A percentile compares a stretch with the other conserved stretches of the same genome.
Conservation (phyloP, 2,329 filamentous ascomycete species). For the Talaromyces sp. region DNA sequence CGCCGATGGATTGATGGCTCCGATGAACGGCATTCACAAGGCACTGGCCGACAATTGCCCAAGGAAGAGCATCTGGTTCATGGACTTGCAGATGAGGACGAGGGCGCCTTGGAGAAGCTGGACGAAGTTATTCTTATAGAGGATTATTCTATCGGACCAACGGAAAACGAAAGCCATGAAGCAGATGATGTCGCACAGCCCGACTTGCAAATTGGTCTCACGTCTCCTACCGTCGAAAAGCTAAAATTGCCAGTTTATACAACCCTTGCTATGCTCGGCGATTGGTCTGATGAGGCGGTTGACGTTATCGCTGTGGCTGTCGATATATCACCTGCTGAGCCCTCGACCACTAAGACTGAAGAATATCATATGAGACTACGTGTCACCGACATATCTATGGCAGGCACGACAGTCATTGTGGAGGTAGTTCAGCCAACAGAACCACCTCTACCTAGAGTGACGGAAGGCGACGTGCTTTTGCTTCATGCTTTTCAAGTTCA, state of each 20-base stretch:
- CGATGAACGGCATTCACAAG: background rate
- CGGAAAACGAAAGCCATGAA: background rate
- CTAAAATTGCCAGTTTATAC: constrained; percentile 41
- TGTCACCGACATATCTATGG: constrained; percentile 45
- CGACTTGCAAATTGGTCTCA: background rate
- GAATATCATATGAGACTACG: constrained; percentile 43
- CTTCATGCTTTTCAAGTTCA: constrained; percentile 48
- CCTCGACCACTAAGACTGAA: constrained; percentile 36
- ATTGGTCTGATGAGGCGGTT: constrained; percentile 39
- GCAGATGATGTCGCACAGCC: constrained; percentile 31
- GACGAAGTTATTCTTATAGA: constrained; percentile 17
- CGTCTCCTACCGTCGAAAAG: background rate
- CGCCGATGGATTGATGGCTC: constrained; percentile 16
- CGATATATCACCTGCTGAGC: constrained; percentile 30
- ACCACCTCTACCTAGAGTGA: constrained; percentile 36
- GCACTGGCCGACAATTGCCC: background rate
- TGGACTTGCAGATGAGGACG: background rate
- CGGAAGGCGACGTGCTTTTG: constrained; percentile 42
- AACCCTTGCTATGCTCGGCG: constrained; percentile 41
- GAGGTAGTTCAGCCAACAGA: constrained; percentile 44
- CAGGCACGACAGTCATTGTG: constrained; percentile 36
- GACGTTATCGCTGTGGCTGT: constrained; percentile 45
- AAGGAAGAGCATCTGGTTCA: background rate
- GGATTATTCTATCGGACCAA: background rate
- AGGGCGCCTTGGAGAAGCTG: background rate